Conservation (phyloP, 306 rosid genomes). For the Dalbergia cultrata region DNA sequence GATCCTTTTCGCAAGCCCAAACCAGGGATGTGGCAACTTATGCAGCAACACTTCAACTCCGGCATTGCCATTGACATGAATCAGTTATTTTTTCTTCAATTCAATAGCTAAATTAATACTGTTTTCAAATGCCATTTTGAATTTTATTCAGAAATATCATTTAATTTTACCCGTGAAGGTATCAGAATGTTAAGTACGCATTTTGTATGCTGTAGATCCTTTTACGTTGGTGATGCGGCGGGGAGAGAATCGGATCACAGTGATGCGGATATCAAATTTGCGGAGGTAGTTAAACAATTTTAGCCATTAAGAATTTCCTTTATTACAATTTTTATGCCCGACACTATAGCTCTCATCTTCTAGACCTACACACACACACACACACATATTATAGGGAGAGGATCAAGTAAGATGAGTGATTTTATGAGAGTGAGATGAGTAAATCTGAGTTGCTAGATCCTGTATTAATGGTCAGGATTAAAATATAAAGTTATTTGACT, state of each 20-base stretch:
- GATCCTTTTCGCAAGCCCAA: slow-evolving; percentile 91
- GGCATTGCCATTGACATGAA: slow-evolving; percentile 80
- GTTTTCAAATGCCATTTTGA: slow-evolving; percentile 16
- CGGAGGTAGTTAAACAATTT: slow-evolving; percentile 67
- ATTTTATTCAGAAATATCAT: slow-evolving; percentile 28
- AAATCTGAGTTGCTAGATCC: too few species aligned
- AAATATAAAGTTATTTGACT: too few species aligned
- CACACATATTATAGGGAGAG: too few species aligned
- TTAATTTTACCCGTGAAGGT: slow-evolving; percentile 17
- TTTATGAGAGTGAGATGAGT: too few species aligned
- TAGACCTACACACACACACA: neutral
- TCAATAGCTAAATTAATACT: slow-evolving; percentile 25
- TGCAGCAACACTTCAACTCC: slow-evolving; percentile 87
- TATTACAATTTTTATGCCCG: neutral
- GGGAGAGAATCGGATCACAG: slow-evolving; percentile 88
- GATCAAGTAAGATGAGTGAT: too few species aligned
- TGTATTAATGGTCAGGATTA: too few species aligned
- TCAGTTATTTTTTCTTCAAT: slow-evolving; percentile 65
- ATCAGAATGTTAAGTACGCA: slow-evolving; percentile 14
- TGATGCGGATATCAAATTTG: slow-evolving; percentile 88
- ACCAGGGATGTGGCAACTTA: slow-evolving; percentile 90
- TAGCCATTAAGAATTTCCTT: slow-evolving; percentile 9
- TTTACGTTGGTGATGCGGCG: slow-evolving; percentile 97
- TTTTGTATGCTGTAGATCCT: slow-evolving; percentile 68
- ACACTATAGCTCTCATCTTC: neutral